Percentiles rank a stretch among this genome's conserved stretches.
phyloP scores from a whole-genome alignment of 108 stramenopile genomes.

The Cyclostephanos tholiformis region DNA sequence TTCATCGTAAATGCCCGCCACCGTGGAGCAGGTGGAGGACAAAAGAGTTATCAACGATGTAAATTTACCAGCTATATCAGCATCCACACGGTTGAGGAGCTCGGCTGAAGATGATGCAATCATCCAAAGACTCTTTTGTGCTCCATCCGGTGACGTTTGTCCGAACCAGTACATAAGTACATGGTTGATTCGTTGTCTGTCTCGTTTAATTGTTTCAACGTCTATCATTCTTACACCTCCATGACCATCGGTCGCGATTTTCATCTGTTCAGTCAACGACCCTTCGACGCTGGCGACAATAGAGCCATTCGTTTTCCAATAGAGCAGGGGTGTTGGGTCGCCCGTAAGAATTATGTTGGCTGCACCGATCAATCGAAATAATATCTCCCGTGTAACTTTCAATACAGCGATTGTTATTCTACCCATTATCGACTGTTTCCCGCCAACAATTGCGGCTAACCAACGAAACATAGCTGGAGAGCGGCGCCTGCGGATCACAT shows the following conservation, averaged over 20 bases:
- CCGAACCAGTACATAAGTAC: constrained; percentile 84
- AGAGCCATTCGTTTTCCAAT: background rate
- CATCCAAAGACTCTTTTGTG: constrained; percentile 89
- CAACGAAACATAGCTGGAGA: constrained; percentile 25
- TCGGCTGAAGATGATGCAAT: constrained; percentile 69
- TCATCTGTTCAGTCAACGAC: no score
- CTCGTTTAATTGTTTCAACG: constrained; percentile 18
- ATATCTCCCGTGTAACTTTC: constrained; percentile 23
- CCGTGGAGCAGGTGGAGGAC: constrained; percentile 8
- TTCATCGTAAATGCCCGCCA: constrained; percentile 17
- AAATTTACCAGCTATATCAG: constrained; percentile 65
- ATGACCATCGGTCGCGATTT: background rate
- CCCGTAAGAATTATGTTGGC: constrained; percentile 34
- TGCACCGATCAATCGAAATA: constrained; percentile 35
- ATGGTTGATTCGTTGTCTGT: constrained; percentile 46
- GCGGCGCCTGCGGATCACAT: background rate
- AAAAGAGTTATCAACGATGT: constrained; percentile 48
- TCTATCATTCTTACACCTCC: constrained; percentile 5
- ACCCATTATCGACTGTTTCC: constrained; percentile 28
- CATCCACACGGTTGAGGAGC: constrained; percentile 58
- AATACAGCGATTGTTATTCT: constrained; percentile 16
- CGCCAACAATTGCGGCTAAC: constrained; percentile 29
- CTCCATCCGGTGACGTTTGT: constrained; percentile 63
- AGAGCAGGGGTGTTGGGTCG: constrained; percentile 2
- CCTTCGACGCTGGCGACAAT: background rate